These are phyloP conservation scores for Ceratocystis diversiconidia DNA, from an alignment of 2,329 filamentous ascomycete genomes.

Conservation along the genomic window DNA sequence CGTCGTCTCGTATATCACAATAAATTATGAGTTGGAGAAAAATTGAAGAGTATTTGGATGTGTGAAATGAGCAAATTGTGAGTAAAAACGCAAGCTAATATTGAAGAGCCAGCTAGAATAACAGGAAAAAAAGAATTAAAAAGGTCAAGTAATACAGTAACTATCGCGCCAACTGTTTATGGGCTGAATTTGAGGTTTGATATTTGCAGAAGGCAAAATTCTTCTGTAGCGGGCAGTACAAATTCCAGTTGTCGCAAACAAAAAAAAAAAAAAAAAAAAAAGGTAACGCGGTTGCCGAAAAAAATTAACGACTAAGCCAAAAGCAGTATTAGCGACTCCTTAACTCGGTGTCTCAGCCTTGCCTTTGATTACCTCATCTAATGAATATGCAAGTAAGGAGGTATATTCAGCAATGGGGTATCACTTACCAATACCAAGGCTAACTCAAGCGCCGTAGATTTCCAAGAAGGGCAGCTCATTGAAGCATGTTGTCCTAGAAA, in stretches of 20 bases:
- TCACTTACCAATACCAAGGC: too few relatives aligned
- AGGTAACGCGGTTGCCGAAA: background rate
- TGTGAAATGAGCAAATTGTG: background rate
- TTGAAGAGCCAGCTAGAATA: background rate
- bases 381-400: background rate
- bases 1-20: background rate
- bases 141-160: background rate
- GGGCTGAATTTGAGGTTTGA: background rate
- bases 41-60: background rate
- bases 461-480: conserved; percentile 5
- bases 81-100: background rate
- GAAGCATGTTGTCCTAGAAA: background rate
- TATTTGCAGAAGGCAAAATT: background rate
- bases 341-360: background rate
- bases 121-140: background rate
- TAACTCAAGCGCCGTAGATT: background rate
- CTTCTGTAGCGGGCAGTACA: background rate
- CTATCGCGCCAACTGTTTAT: background rate
- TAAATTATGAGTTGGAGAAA: background rate
- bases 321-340: background rate
- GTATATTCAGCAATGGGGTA: background rate
- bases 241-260: background rate
- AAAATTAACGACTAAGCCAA: background rate
- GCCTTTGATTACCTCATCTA: background rate
- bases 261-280: background rate